A percentile compares a stretch with the other conserved stretches of the same genome.
phyloP scores from a whole-genome alignment of 352 stramenopile species.

The Globisporangium solare region DNA sequence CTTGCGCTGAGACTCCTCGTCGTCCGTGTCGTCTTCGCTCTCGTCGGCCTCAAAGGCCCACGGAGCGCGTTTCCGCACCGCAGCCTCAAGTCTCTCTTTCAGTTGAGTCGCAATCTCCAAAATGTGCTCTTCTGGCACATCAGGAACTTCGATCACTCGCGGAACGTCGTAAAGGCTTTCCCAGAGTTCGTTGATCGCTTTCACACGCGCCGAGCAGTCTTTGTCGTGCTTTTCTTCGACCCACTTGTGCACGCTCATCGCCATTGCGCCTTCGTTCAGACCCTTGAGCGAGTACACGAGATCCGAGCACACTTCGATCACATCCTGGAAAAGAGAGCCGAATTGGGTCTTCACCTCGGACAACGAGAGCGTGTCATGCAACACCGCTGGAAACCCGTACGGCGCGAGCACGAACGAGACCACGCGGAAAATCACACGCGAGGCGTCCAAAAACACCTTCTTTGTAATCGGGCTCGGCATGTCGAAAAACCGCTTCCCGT shows the following conservation, averaged over 20 bases:
- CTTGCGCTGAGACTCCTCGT: slow-evolving; percentile 15
- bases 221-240: slow-evolving; percentile 64
- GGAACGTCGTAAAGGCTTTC: slow-evolving; percentile 59
- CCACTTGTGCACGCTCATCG: slow-evolving; percentile 87
- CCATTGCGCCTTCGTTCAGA: slow-evolving; percentile 79
- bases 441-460: slow-evolving; percentile 56
- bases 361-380: slow-evolving; percentile 55
- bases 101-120: slow-evolving; percentile 44
- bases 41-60: slow-evolving; percentile 43
- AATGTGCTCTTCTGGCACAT: slow-evolving; percentile 40
- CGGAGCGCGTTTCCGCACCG: slow-evolving; percentile 50
- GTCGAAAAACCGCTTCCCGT: slow-evolving; percentile 69
- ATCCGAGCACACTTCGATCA: slow-evolving; percentile 82
- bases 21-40: slow-evolving; percentile 6
- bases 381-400: slow-evolving; percentile 59
- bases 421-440: slow-evolving; percentile 63
- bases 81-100: slow-evolving; percentile 27
- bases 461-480: slow-evolving; percentile 74
- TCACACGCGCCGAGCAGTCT: slow-evolving; percentile 67
- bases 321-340: slow-evolving; percentile 76
- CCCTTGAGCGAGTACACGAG: slow-evolving; percentile 73
- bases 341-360: slow-evolving; percentile 71
- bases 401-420: slow-evolving; percentile 80
- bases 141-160: slow-evolving; percentile 60
- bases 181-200: slow-evolving; percentile 74